Evolutionary conservation across 257 asterid genomes (phyloP).

Genomic region (Solanum ossicruentum): DNA sequence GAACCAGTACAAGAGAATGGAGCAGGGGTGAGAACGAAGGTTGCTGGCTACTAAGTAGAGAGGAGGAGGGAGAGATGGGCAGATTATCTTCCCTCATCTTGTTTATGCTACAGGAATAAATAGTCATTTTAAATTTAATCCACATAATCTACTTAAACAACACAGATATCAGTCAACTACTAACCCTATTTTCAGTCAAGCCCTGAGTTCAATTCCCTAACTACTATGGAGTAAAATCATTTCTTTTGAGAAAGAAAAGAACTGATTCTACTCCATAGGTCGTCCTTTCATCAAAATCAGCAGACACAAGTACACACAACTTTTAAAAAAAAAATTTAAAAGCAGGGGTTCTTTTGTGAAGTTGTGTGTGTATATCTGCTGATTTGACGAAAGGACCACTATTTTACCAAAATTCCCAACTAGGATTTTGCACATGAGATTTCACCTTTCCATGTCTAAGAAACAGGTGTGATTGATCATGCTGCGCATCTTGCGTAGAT

Average conservation of each 20-base stretch:
- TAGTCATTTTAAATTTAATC: not conserved
- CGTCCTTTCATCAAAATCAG: too few relatives aligned
- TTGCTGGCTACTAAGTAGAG: not conserved
- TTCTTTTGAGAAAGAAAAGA: not conserved
- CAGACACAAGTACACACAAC: too few relatives aligned
- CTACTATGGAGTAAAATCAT: not conserved
- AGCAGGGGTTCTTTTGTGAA: not conserved
- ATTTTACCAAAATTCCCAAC: not conserved
- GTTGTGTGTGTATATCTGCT: not conserved
- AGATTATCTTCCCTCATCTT: not conserved
- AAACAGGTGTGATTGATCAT: slow-evolving; percentile 91
- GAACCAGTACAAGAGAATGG: not conserved
- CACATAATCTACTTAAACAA: not conserved
- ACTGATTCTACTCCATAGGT: too few relatives aligned
- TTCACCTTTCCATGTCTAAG: slow-evolving; percentile 85
- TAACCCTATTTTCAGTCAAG: not conserved
- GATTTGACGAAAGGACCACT: not conserved
- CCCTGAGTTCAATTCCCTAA: not conserved
- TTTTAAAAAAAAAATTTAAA: too few relatives aligned
- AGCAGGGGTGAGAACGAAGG: not conserved
- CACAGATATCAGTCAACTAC: not conserved
- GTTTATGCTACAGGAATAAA: not conserved
- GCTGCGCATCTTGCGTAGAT: slow-evolving; percentile 88
- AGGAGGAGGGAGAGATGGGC: not conserved
- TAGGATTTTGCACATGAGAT: not conserved